Conservation (phyloP, 441 rosid species). For the Arabidopsis lyrata region DNA sequence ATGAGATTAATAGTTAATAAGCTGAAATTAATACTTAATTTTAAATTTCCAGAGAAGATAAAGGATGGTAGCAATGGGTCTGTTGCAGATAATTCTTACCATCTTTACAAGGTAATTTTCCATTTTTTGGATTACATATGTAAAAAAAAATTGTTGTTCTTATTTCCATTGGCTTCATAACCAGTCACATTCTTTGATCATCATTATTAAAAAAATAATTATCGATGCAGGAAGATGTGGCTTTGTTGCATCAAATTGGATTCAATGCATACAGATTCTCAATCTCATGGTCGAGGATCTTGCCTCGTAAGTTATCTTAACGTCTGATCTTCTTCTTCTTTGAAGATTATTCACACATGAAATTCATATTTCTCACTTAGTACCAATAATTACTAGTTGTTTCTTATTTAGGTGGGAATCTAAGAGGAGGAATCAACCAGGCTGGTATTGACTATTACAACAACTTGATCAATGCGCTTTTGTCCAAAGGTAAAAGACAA, state of each 20-base stretch:
- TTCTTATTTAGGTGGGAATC: slow-evolving; percentile 52
- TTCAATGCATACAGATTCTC: slow-evolving; percentile 75
- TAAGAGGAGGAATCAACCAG: slow-evolving; percentile 62
- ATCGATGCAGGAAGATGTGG: slow-evolving; percentile 57
- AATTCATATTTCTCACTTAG: background rate
- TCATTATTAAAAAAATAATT: background rate
- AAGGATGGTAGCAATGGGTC: slow-evolving; percentile 57
- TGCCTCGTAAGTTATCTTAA: slow-evolving; percentile 52
- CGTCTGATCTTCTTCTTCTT: background rate
- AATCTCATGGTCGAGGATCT: slow-evolving; percentile 81
- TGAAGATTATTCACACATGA: background rate
- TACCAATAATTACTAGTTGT: slow-evolving; percentile 3
- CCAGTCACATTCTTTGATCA: background rate
- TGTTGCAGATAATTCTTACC: slow-evolving; percentile 55
- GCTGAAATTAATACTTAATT: background rate
- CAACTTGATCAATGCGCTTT: slow-evolving; percentile 61
- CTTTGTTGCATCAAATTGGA: slow-evolving; percentile 59
- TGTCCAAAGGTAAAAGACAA: slow-evolving; percentile 47
- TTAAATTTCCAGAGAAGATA: slow-evolving; percentile 45
- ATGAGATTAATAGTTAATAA: slow-evolving; percentile 1
- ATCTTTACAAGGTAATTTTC: slow-evolving; percentile 54
- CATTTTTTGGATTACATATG: background rate
- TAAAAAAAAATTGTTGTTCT: background rate
- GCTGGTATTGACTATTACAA: slow-evolving; percentile 62
- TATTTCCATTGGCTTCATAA: background rate